phyloP scores from a whole-genome alignment of 805 yeast species.

The Yamadazyma laniorum region DNA sequence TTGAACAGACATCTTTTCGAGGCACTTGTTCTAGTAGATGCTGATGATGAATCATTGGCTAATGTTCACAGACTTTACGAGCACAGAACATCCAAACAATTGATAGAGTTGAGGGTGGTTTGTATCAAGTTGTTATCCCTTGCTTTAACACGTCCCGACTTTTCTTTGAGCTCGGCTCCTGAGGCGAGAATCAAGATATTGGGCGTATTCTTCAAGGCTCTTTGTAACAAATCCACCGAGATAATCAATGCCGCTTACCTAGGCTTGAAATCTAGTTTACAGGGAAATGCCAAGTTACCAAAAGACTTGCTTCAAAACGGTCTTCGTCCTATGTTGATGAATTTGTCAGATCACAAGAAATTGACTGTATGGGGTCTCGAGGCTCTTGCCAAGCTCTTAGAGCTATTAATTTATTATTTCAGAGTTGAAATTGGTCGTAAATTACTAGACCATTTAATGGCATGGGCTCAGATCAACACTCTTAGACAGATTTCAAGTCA shows the following conservation, averaged over 20 bases:
- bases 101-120: slow-evolving; percentile 83
- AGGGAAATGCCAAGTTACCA: slow-evolving; percentile 86
- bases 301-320: slow-evolving; percentile 95
- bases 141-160: slow-evolving; percentile 83
- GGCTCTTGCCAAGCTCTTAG: slow-evolving; percentile 83
- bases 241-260: slow-evolving; percentile 92
- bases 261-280: slow-evolving; percentile 78
- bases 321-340: slow-evolving; percentile 91
- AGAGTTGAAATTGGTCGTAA: slow-evolving; percentile 96
- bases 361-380: slow-evolving; percentile 86
- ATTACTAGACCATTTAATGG: slow-evolving; percentile 86
- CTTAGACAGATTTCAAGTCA: slow-evolving; percentile 74
- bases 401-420: slow-evolving; percentile 85
- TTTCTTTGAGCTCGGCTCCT: slow-evolving; percentile 68
- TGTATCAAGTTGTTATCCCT: slow-evolving; percentile 81
- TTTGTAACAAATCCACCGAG: slow-evolving; percentile 78
- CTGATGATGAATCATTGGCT: slow-evolving; percentile 93
- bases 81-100: slow-evolving; percentile 82
- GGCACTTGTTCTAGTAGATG: slow-evolving; percentile 92
- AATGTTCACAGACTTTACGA: slow-evolving; percentile 84
- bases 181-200: slow-evolving; percentile 81
- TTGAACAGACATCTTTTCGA: slow-evolving; percentile 80
- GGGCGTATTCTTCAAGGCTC: slow-evolving; percentile 92
- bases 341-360: slow-evolving; percentile 88
- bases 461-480: slow-evolving; percentile 88